phyloP scores from a whole-genome alignment of 2,329 filamentous ascomycete species.

The Pseudogymnoascus sp. region DNA sequence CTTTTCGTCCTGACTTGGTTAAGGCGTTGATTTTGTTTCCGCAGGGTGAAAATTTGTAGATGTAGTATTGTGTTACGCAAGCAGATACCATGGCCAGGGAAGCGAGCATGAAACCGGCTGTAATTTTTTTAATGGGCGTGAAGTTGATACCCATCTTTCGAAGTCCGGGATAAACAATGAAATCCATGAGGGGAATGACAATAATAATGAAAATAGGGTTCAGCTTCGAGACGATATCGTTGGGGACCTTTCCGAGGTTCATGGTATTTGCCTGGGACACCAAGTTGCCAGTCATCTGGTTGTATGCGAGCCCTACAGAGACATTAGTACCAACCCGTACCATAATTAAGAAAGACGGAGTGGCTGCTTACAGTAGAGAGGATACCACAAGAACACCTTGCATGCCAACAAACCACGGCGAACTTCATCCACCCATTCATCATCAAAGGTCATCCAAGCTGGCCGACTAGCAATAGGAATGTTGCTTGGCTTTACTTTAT shows the following conservation, averaged over 20 bases:
- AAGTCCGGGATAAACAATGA: constrained; percentile 61
- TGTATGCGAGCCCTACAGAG: constrained; percentile 45
- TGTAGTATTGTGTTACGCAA: constrained; percentile 51
- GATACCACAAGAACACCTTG: constrained; percentile 55
- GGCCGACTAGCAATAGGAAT: constrained; percentile 51
- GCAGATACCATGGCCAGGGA: constrained; percentile 54
- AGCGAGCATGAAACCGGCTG: constrained; percentile 60
- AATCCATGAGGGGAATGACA: constrained; percentile 65
- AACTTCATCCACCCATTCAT: constrained; percentile 76
- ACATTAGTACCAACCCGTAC: constrained; percentile 46
- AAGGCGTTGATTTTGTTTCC: constrained; percentile 44
- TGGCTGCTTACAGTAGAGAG: constrained; percentile 32
- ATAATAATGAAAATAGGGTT: constrained; percentile 70
- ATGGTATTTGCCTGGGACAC: constrained; percentile 60
- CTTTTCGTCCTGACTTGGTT: background rate
- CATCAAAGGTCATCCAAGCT: constrained; percentile 73
- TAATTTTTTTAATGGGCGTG: constrained; percentile 70
- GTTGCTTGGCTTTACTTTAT: constrained; percentile 59
- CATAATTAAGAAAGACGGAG: constrained; percentile 35
- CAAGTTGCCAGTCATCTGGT: constrained; percentile 54
- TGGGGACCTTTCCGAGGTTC: constrained; percentile 64
- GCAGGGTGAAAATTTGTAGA: constrained; percentile 58
- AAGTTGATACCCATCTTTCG: constrained; percentile 58
- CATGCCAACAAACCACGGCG: constrained; percentile 62
- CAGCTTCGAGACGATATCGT: constrained; percentile 70